Percentiles rank a stretch among this genome's conserved stretches.
phyloP scores from a whole-genome alignment of 768 basidiomycete genomes.

The Hericium rajendrae region DNA sequence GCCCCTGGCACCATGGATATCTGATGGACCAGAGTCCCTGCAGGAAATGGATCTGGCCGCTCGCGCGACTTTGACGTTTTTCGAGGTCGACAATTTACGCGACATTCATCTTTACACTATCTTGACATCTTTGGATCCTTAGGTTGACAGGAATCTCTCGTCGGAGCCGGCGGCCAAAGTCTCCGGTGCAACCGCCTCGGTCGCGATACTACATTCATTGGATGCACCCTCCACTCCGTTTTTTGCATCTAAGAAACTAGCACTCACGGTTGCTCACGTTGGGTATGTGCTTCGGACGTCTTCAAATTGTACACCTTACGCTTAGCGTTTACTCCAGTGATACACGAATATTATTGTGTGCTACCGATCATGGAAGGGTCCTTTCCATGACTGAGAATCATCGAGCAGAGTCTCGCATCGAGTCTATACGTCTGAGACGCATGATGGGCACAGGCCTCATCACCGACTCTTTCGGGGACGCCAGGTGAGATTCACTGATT shows the following conservation, averaged over 20 bases:
- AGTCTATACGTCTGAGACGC: conserved; percentile 73
- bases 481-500: conserved; percentile 40
- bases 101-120: background rate
- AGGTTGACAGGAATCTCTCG: conserved; percentile 73
- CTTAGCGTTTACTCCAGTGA: conserved; percentile 41
- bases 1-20: conserved; percentile 58
- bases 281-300: conserved; percentile 43
- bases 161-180: conserved; percentile 57
- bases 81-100: conserved; percentile 48
- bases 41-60: conserved; percentile 64
- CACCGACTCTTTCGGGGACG: conserved; percentile 92
- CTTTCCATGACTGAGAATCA: conserved; percentile 88
- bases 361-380: conserved; percentile 63
- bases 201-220: conserved; percentile 84
- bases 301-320: background rate
- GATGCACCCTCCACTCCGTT: conserved; percentile 76
- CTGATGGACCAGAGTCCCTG: conserved; percentile 14
- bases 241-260: conserved; percentile 65
- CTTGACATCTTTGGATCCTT: background rate
- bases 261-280: conserved; percentile 85
- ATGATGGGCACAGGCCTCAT: conserved; percentile 88
- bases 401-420: conserved; percentile 86
- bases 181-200: conserved; percentile 87
- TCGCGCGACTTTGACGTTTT: conserved; percentile 78
- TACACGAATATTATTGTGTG: conserved; percentile 78